Conservation (phyloP, 2,329 filamentous ascomycete species). For the Polytolypa hystricis region DNA sequence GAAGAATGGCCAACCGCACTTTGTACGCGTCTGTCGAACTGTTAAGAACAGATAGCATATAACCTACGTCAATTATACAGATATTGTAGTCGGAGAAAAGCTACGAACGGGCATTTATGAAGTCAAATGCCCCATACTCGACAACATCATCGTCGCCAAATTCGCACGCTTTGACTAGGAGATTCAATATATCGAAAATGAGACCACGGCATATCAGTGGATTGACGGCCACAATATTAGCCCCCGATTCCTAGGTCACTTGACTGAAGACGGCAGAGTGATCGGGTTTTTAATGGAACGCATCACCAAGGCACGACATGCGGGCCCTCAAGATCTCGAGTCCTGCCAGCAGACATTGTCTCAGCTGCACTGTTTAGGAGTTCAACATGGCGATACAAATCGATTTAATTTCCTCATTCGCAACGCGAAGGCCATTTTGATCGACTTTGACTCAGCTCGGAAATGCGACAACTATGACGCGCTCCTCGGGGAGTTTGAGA, state of each 20-base stretch:
- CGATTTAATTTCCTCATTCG: slow-evolving; percentile 20
- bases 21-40: slow-evolving; percentile 10
- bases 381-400: slow-evolving; percentile 21
- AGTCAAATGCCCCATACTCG: slow-evolving; percentile 11
- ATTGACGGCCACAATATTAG: slow-evolving; percentile 26
- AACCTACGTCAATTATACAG: slow-evolving; percentile 15
- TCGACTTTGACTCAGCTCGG: slow-evolving; percentile 19
- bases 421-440: slow-evolving; percentile 14
- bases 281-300: slow-evolving; percentile 31
- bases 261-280: slow-evolving; percentile 28
- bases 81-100: slow-evolving; percentile 13
- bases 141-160: slow-evolving; percentile 22
- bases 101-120: slow-evolving; percentile 19
- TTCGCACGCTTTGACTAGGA: slow-evolving; percentile 31
- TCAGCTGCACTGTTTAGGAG: slow-evolving; percentile 17
- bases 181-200: slow-evolving; percentile 25
- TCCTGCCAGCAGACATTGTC: slow-evolving; percentile 14
- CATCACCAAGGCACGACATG: slow-evolving; percentile 17
- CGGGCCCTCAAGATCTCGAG: slow-evolving; percentile 14
- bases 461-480: slow-evolving; percentile 14
- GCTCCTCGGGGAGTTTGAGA: slow-evolving; percentile 13
- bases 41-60: slow-evolving; percentile 17
- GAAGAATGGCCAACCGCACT: slow-evolving; percentile 12
- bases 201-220: slow-evolving; percentile 28
- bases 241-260: slow-evolving; percentile 29